phyloP scores from a whole-genome alignment of 345 rosid genomes.

The Pistacia integerrima region DNA sequence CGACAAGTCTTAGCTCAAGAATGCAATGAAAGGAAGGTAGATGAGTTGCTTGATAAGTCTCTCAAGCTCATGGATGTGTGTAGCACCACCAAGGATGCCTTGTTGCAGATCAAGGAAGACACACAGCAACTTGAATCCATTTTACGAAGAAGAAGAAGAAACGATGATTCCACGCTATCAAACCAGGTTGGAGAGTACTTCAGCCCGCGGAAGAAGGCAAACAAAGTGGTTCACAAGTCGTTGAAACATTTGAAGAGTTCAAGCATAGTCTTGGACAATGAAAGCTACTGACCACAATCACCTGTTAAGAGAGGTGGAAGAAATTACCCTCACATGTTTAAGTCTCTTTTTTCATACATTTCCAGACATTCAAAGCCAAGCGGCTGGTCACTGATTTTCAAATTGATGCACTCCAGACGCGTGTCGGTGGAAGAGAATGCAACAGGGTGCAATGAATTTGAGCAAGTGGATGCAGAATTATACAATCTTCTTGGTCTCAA shows the following conservation, averaged over 20 bases:
- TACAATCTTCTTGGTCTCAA: conserved; percentile 10
- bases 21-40: too few species aligned
- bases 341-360: conserved; percentile 32
- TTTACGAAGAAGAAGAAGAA: conserved; percentile 18
- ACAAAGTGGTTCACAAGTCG: conserved; percentile 29
- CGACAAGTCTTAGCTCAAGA: too few species aligned
- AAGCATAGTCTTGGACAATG: not conserved
- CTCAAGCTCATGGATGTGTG: too few species aligned
- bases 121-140: conserved; percentile 31
- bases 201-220: conserved; percentile 23
- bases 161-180: conserved; percentile 1
- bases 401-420: conserved; percentile 22
- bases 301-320: conserved; percentile 34
- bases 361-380: conserved; percentile 18
- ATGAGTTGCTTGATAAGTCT: too few species aligned
- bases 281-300: conserved; percentile 11
- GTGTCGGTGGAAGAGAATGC: conserved; percentile 11
- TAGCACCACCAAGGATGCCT: not conserved
- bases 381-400: conserved; percentile 21
- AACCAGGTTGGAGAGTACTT: conserved; percentile 29
- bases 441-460: conserved; percentile 6
- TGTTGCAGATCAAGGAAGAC: conserved; percentile 24
- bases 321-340: conserved; percentile 19
- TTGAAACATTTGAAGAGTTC: conserved; percentile 12
- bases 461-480: conserved; percentile 22